These are phyloP conservation scores for Serendipita vermifera DNA, from an alignment of 768 basidiomycete species.

Conservation along the genomic window DNA sequence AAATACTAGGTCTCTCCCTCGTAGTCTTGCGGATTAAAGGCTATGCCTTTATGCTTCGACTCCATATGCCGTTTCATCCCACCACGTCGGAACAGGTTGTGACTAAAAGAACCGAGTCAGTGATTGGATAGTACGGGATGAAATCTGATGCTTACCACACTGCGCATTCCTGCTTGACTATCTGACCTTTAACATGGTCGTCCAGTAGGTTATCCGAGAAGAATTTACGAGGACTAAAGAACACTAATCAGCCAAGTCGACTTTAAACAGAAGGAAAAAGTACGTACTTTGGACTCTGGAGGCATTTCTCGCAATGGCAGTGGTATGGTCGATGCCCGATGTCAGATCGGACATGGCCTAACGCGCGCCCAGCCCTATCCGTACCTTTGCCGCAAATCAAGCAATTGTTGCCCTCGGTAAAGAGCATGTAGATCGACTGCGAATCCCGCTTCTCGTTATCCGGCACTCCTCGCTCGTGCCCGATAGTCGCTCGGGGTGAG, in stretches of 20 bases:
- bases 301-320: constrained; percentile 1
- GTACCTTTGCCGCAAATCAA: constrained; percentile 5
- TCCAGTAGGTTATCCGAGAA: constrained; percentile 8
- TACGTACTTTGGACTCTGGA: background rate
- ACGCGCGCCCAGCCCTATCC: background rate
- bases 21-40: no score
- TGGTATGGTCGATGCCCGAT: background rate
- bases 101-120: background rate
- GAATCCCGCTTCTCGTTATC: background rate
- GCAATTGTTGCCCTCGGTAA: background rate
- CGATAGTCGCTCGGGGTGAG: background rate
- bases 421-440: constrained; percentile 8
- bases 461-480: background rate
- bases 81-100: background rate
- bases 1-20: no score
- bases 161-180: background rate
- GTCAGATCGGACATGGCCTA: constrained; percentile 2
- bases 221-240: constrained; percentile 2
- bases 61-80: constrained; percentile 8
- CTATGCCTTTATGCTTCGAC: background rate
- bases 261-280: background rate
- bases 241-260: background rate
- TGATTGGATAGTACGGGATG: background rate
- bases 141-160: background rate
- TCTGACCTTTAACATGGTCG: background rate